Conservation (phyloP, 2,329 filamentous ascomycete species). For the Cladosporium cucumerinum region DNA sequence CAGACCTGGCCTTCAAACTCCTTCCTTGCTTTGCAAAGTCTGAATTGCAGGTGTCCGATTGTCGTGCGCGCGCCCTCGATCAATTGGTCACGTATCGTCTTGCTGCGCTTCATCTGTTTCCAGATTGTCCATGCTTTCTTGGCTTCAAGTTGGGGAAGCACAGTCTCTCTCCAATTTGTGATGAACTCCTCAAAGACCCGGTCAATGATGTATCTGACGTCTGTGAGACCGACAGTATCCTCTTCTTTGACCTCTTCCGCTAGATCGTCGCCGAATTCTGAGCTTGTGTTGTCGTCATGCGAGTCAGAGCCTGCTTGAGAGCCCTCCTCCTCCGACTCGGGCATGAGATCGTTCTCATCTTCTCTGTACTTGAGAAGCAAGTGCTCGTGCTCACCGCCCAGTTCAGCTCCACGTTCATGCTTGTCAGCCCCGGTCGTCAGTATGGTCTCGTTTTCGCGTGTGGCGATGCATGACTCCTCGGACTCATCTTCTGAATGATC, state of each 20-base stretch:
- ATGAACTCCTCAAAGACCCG: constrained; percentile 51
- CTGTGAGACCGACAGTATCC: constrained; percentile 36
- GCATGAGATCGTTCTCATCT: constrained; percentile 37
- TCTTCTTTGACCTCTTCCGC: constrained; percentile 51
- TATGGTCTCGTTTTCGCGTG: constrained; percentile 28
- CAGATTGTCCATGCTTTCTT: constrained; percentile 62
- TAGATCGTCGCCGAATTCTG: constrained; percentile 35
- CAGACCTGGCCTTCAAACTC: constrained; percentile 49
- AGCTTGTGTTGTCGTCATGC: constrained; percentile 16
- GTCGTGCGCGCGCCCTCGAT: constrained; percentile 45
- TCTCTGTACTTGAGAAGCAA: constrained; percentile 28
- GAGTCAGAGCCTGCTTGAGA: constrained; percentile 25
- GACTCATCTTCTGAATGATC: background rate
- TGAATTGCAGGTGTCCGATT: constrained; percentile 45
- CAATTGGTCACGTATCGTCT: constrained; percentile 37
- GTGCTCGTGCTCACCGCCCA: constrained; percentile 27
- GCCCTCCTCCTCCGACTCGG: constrained; percentile 17
- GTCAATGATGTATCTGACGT: constrained; percentile 54
- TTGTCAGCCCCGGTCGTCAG: constrained; percentile 20
- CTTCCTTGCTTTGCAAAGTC: constrained; percentile 55
- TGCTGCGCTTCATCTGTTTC: constrained; percentile 51
- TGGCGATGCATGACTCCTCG: constrained; percentile 23
- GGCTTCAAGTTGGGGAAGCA: constrained; percentile 47
- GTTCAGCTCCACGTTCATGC: constrained; percentile 3
- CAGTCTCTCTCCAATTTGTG: constrained; percentile 50